A percentile compares a stretch with the other conserved stretches of the same genome.
These are phyloP conservation scores for Lichina pygmaea DNA, from an alignment of 495 filamentous ascomycete genomes.

Conservation along the genomic window DNA sequence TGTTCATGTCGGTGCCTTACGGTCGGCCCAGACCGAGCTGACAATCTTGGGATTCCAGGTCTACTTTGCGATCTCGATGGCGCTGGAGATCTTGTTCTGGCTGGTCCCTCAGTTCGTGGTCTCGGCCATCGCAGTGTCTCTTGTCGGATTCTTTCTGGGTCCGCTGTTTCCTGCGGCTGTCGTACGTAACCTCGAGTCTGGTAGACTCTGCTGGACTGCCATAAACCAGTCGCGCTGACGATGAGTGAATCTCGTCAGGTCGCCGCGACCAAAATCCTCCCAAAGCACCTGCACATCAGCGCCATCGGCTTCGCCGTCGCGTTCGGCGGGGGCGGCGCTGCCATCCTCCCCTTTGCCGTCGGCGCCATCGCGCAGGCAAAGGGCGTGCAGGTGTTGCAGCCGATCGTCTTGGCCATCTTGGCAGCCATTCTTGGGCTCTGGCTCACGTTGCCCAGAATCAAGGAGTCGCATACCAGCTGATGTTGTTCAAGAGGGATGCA, in stretches of 20 bases:
- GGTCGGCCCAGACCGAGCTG: neutral
- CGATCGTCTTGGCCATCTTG: slow-evolving; percentile 42
- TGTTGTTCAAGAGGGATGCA: neutral
- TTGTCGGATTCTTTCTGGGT: slow-evolving; percentile 46
- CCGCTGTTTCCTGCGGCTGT: slow-evolving; percentile 48
- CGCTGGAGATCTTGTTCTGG: slow-evolving; percentile 33
- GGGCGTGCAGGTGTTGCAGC: slow-evolving; percentile 56
- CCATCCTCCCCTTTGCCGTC: slow-evolving; percentile 60
- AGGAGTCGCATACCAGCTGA: neutral
- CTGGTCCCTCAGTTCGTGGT: slow-evolving; percentile 47
- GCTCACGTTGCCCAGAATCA: slow-evolving; percentile 15
- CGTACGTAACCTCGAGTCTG: slow-evolving; percentile 3
- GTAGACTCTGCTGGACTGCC: too few species aligned
- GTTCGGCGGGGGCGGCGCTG: slow-evolving; percentile 54
- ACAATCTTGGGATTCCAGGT: slow-evolving; percentile 1
- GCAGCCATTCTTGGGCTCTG: slow-evolving; percentile 15
- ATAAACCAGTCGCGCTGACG: too few species aligned
- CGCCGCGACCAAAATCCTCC: slow-evolving; percentile 57
- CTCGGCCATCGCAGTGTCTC: slow-evolving; percentile 36
- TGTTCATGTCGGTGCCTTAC: neutral
- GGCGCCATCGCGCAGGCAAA: slow-evolving; percentile 60
- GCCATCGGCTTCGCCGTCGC: slow-evolving; percentile 66
- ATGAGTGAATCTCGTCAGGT: slow-evolving; percentile 7
- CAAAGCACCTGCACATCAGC: slow-evolving; percentile 48
- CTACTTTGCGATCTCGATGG: slow-evolving; percentile 25